Conservation (phyloP, 495 filamentous ascomycete species). For the Collariella sp. region DNA sequence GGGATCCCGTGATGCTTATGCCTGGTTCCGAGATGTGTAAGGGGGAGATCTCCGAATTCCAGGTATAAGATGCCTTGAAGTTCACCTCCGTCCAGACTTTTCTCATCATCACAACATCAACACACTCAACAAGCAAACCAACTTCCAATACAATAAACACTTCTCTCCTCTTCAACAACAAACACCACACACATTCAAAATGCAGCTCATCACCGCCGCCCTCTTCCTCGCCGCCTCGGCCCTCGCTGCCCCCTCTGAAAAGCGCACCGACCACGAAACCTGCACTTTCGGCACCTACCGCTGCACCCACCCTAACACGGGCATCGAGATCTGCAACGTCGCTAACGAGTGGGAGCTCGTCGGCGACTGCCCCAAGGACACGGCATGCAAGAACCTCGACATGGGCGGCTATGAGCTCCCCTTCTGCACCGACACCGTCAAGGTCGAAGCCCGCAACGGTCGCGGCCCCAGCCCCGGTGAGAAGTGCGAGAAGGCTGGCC, state of each 20-base stretch:
- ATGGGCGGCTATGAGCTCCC: slow-evolving; percentile 19
- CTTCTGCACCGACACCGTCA: slow-evolving; percentile 16
- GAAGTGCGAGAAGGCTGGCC: slow-evolving; percentile 12
- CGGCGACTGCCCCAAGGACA: slow-evolving; percentile 14
- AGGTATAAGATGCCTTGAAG: slow-evolving; percentile 5
- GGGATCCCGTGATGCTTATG: background rate
- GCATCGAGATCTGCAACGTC: slow-evolving; percentile 23
- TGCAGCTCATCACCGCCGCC: slow-evolving; percentile 14
- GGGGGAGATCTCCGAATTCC: background rate
- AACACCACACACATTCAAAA: slow-evolving; percentile 3
- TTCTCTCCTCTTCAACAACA: background rate
- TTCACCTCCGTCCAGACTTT: background rate
- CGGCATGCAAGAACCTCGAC: slow-evolving; percentile 13
- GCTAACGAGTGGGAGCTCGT: slow-evolving; percentile 14
- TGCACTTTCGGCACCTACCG: slow-evolving; percentile 23
- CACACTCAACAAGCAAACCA: background rate
- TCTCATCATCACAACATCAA: background rate
- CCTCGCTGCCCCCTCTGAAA: slow-evolving; percentile 10
- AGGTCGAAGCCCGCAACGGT: slow-evolving; percentile 7
- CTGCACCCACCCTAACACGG: slow-evolving; percentile 18
- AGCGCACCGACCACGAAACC: slow-evolving; percentile 1
- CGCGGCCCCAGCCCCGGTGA: slow-evolving; percentile 16
- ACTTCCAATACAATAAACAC: background rate
- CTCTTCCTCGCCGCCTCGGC: slow-evolving; percentile 12
- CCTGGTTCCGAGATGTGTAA: background rate